Base-by-base conservation (phyloP, 768 basidiomycete species). In the Rhodotorula diobovata region DNA sequence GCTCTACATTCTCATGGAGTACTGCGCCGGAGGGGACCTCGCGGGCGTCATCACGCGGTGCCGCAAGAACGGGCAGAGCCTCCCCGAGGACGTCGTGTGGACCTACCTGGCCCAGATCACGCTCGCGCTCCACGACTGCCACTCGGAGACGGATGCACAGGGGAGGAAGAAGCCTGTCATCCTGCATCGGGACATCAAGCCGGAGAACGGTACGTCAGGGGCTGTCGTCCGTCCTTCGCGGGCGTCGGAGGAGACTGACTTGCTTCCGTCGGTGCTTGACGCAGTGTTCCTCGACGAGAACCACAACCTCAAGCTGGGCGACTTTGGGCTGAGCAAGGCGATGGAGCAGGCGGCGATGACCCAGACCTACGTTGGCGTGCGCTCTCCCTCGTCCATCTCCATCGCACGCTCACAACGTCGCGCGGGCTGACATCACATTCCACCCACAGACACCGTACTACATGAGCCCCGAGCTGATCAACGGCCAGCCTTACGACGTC, bases 1-100 rank as follows among this genome's bases (percentile, higher is more conserved):
- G 67, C 86, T 98, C 55, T 98, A 97, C 80, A 97, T 99, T 72
- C 84, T 98, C 75, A 99, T 98, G 96, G 96, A 99, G 82, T 98
- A 92, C 80, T 99, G 96, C 78, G 93, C 92, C 10, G 94, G 93
- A 32, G 96, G 96, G 21, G 96, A 99, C 82, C 85, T 99, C 64
- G 91, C 91, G 2, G 83, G 85, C 46, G 81, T 96, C 77, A 96
- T 98, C 80, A 90, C 91, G 78, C 78, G 80, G 55, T 76, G 74
- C 62, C 39, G 80, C 73, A 57, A 77, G 77, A 73, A 76, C 73
- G 53, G 73, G 68, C 63, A 61, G 34, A 28, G 46, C 37, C n/a
- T 78, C 63, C 85, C 91, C 2, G 96, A 99, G 82, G 93, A 96
- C 72, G 89, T 89, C 14, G 86, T 99, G 53, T 98, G 96, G 96